Conservation (phyloP, 148 eudicot genomes). For the Hydrangea macrophylla region DNA sequence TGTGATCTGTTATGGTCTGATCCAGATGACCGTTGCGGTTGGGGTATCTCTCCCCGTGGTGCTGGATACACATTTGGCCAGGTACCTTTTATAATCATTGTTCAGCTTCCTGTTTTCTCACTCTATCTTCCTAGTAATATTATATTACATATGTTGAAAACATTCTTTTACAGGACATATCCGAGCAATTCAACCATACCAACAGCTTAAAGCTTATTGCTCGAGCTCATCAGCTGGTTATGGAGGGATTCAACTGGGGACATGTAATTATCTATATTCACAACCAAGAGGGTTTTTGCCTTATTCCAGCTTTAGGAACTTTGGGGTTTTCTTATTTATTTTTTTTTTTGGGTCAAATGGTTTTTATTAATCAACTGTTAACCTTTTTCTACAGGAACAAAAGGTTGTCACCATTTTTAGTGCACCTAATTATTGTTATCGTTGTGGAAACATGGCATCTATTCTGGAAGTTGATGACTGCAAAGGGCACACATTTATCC, state of each 20-base stretch:
- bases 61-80: constrained; percentile 99
- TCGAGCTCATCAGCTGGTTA: constrained; percentile 98
- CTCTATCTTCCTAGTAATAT: not conserved
- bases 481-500: constrained; percentile 95
- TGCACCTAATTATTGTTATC: constrained; percentile 98
- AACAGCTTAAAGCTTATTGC: constrained; percentile 93
- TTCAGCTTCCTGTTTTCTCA: not conserved
- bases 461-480: constrained; percentile 98
- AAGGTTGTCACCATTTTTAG: constrained; percentile 98
- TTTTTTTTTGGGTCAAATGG: too few species aligned
- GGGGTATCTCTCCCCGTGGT: constrained; percentile 99
- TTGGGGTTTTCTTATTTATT: not conserved
- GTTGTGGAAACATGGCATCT: constrained; percentile 99
- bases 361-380: constrained; percentile 10
- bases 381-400: constrained; percentile 76
- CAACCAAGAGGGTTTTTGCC: not conserved
- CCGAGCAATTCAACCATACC: constrained; percentile 97
- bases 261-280: constrained; percentile 49
- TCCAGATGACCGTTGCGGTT: constrained; percentile 98
- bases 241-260: constrained; percentile 99
- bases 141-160: not conserved
- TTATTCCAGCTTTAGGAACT: not conserved
- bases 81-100: constrained; percentile 28
- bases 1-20: constrained; percentile 99
- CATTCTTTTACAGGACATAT: constrained; percentile 67